Conservation (phyloP, 2,329 filamentous ascomycete genomes). For the Fusarium nisikadoi region DNA sequence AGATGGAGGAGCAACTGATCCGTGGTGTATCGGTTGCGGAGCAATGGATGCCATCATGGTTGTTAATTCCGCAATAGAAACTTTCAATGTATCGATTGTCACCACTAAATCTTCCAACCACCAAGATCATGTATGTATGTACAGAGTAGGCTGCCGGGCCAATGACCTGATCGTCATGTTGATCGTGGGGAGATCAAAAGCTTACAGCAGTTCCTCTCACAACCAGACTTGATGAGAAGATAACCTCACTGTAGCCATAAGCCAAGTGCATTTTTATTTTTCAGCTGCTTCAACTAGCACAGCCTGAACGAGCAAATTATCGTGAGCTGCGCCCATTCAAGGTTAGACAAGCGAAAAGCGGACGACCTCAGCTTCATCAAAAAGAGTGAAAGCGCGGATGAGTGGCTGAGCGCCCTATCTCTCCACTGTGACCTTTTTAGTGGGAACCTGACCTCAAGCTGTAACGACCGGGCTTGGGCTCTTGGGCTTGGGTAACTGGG, state of each 20-base stretch:
- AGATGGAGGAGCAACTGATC: background rate
- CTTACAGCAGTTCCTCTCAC: background rate
- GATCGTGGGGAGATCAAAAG: slow-evolving; percentile 25
- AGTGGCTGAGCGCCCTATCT: slow-evolving; percentile 25
- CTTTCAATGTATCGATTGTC: background rate
- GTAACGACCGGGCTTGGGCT: slow-evolving; percentile 28
- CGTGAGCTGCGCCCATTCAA: slow-evolving; percentile 34
- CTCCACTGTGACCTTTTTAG: slow-evolving; percentile 26
- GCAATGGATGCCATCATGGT: slow-evolving; percentile 25
- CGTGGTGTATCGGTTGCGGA: slow-evolving; percentile 1
- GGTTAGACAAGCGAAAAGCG: slow-evolving; percentile 20
- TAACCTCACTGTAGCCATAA: slow-evolving; percentile 1
- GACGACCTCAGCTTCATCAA: background rate
- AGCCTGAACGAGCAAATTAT: slow-evolving; percentile 16
- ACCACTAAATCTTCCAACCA: slow-evolving; percentile 13
- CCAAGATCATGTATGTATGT: slow-evolving; percentile 1
- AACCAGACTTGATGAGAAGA: background rate
- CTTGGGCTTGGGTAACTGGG: background rate
- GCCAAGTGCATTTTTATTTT: slow-evolving; percentile 4
- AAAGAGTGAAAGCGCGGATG: background rate
- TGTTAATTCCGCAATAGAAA: slow-evolving; percentile 14
- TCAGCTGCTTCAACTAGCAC: slow-evolving; percentile 24
- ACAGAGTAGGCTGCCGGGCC: slow-evolving; percentile 35
- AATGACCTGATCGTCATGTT: slow-evolving; percentile 36
- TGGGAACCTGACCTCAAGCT: slow-evolving; percentile 34